These are phyloP conservation scores for Aspergillus pseudotamarii DNA, from an alignment of 2,329 filamentous ascomycete genomes.

Conservation along the genomic window DNA sequence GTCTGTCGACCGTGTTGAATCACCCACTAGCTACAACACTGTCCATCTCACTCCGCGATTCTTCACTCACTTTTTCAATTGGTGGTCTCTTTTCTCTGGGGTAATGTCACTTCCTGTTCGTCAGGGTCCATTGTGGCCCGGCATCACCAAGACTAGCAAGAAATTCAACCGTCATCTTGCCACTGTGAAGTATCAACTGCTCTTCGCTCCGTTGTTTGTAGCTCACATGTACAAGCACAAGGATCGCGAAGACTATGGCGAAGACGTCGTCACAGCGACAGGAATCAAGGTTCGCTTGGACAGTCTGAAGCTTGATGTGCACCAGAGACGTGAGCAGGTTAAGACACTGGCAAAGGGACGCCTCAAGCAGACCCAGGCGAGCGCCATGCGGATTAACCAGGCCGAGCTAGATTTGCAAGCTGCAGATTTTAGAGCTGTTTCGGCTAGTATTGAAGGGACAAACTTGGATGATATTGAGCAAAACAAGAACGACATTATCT, in stretches of 20 bases:
- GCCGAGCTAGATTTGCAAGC: conserved; percentile 89
- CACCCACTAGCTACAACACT: conserved; percentile 91
- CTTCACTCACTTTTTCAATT: conserved; percentile 97
- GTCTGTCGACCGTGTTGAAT: conserved; percentile 72
- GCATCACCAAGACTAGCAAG: conserved; percentile 93
- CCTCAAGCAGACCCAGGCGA: conserved; percentile 78
- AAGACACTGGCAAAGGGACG: conserved; percentile 76
- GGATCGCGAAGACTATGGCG: conserved; percentile 81
- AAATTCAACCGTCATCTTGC: conserved; percentile 96
- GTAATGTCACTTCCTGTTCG: conserved; percentile 93
- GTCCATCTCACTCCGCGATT: conserved; percentile 93
- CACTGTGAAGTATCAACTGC: conserved; percentile 97
- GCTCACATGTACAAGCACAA: conserved; percentile 99
- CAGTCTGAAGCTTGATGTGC: conserved; percentile 95
- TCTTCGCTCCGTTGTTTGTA: conserved; percentile 89
- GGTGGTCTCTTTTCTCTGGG: conserved; percentile 96
- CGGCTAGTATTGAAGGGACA: conserved; percentile 82
- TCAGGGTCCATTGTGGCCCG: conserved; percentile 88
- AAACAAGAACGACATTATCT: conserved; percentile 59
- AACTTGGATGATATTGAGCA: conserved; percentile 73
- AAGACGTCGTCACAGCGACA: conserved; percentile 81
- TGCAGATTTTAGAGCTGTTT: conserved; percentile 90
- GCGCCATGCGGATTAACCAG: conserved; percentile 92
- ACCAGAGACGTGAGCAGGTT: conserved; percentile 91
- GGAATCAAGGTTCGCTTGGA: conserved; percentile 96